Evolutionary conservation across 2,329 filamentous ascomycete species (phyloP), one percentile per base, ranked within the genome.

Genomic region (Geosmithia morbida): DNA sequence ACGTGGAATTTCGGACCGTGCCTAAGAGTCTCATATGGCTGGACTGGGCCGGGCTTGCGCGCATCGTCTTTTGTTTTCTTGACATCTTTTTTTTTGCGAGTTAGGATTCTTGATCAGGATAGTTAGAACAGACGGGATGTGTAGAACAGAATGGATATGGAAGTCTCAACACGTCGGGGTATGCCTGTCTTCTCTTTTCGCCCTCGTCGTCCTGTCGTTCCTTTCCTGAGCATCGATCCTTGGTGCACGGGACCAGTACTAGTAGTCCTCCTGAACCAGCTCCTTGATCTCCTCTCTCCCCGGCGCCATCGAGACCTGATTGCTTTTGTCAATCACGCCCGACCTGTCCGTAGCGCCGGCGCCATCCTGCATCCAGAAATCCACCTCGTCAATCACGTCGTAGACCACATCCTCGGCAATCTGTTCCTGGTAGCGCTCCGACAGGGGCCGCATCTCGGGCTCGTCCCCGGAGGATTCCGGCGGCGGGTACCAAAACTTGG

Each of bases 351-450:
- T 66, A 8, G 70, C 66, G 50, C 67, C 68, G 8, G 69, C 70
- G 20, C 74, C 74, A 52, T 87, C 85, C 59, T 85, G 78, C 62
- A 81, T 73, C 81, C 79, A 94, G 66, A 86, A 92, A 66, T 94
- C 88, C 45, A 94, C 85, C 65, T 98, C 92, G 58, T 98, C 92
- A 30, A 97, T 74, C 47, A 98, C 76, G 62, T 98, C 92, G 61
- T 88, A 95, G 29, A 95, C 76, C 20, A 96, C 72, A 57, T 98
- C 92, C 66, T 98, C 92, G 14, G 84, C 88, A 51, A 98, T 89
- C 67, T 97, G 90, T 60, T 98, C 89, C 50, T 81, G 79, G 63
- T 88, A 97, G 30, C 92, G 78, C 51, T 94, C 85, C 7, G 79
- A 76, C 19, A 95, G 69, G 1, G 85, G 70, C 33, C 77, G 73